Evolutionary conservation across 331 rosid species (phyloP).

Genomic region (Telfairia occidentalis): DNA sequence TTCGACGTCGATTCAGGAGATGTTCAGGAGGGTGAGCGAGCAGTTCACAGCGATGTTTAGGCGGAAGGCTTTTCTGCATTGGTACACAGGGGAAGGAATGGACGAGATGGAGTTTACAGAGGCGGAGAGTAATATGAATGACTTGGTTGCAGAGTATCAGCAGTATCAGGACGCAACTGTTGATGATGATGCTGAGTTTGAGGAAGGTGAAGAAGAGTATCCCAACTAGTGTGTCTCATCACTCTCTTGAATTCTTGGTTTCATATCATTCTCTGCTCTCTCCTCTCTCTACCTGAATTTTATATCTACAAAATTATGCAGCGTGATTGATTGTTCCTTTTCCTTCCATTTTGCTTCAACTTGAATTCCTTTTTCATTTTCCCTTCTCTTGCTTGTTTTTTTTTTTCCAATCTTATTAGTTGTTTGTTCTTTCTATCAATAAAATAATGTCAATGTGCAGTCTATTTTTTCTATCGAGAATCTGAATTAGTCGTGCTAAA

Average conservation of each 20-base stretch:
- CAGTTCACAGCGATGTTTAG: slow-evolving; percentile 18
- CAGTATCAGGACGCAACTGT: slow-evolving; percentile 16
- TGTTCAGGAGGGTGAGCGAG: slow-evolving; percentile 17
- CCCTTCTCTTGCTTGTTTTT: neutral
- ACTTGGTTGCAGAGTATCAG: slow-evolving; percentile 18
- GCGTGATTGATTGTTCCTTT: neutral
- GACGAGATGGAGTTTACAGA: slow-evolving; percentile 20
- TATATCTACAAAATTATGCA: neutral
- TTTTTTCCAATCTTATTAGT: neutral
- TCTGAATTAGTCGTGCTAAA: neutral
- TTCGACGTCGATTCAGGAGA: slow-evolving; percentile 15
- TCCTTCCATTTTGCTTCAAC: slow-evolving; percentile 7
- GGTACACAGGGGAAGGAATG: slow-evolving; percentile 21
- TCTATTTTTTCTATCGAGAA: neutral
- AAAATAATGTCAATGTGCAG: slow-evolving; percentile 2
- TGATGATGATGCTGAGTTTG: slow-evolving; percentile 16
- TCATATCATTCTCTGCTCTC: neutral
- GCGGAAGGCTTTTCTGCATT: slow-evolving; percentile 17
- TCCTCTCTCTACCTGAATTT: neutral
- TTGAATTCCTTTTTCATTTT: neutral
- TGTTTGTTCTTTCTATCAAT: neutral
- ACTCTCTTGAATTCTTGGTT: neutral
- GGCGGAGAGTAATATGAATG: slow-evolving; percentile 17
- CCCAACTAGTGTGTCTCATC: neutral
- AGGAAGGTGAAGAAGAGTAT: slow-evolving; percentile 7